These are phyloP conservation scores for Ophiocordyceps robertsii DNA, from an alignment of 2,329 filamentous ascomycete genomes.

Conservation along the genomic window DNA sequence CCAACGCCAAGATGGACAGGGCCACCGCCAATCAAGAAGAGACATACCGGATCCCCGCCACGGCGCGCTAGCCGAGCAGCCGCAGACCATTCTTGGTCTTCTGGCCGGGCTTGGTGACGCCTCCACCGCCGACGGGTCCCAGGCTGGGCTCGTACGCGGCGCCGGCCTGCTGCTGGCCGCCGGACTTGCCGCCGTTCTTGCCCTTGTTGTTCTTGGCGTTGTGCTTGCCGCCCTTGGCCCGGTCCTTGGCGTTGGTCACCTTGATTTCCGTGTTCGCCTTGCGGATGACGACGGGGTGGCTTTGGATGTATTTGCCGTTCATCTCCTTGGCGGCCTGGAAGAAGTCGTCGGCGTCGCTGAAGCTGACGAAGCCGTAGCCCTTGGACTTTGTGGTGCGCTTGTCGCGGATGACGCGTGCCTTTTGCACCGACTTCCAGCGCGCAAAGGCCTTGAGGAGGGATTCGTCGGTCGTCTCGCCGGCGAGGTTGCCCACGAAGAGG, in stretches of 20 bases:
- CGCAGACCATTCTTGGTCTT: slow-evolving; percentile 56
- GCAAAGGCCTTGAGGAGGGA: slow-evolving; percentile 88
- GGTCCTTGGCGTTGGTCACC: slow-evolving; percentile 54
- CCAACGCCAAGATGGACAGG: neutral
- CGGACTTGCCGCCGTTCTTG: slow-evolving; percentile 16
- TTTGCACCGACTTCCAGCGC: slow-evolving; percentile 76
- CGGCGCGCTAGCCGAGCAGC: slow-evolving; percentile 36
- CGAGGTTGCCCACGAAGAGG: slow-evolving; percentile 91
- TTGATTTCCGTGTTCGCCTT: slow-evolving; percentile 89
- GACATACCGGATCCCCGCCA: neutral
- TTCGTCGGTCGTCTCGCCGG: slow-evolving; percentile 94
- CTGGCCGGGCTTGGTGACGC: slow-evolving; percentile 47
- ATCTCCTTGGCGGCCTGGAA: slow-evolving; percentile 95
- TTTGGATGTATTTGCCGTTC: slow-evolving; percentile 98
- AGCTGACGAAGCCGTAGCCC: slow-evolving; percentile 93
- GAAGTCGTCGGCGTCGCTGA: slow-evolving; percentile 89
- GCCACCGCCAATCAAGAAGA: neutral
- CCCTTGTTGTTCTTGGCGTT: slow-evolving; percentile 21
- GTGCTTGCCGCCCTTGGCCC: slow-evolving; percentile 24
- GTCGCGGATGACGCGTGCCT: slow-evolving; percentile 86
- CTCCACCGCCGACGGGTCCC: slow-evolving; percentile 34
- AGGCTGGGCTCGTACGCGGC: slow-evolving; percentile 35
- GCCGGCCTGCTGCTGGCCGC: slow-evolving; percentile 12
- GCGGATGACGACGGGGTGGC: slow-evolving; percentile 78
- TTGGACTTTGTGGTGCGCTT: slow-evolving; percentile 94